These are phyloP conservation scores for Yamadazyma blattariae DNA, from an alignment of 1,139 yeast genomes.

Conservation along the genomic window DNA sequence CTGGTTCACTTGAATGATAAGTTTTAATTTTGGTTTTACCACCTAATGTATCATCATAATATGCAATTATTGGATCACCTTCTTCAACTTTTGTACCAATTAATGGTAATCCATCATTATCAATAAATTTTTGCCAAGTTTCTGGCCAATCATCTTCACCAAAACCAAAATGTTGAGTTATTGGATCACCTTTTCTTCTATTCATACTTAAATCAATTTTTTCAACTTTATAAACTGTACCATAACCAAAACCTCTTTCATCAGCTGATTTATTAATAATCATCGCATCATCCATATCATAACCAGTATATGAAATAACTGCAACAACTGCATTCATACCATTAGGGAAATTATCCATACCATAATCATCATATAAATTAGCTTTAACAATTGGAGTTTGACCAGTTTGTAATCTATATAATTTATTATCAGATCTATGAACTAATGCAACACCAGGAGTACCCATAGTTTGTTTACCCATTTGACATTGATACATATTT, in stretches of 20 bases:
- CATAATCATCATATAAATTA: constrained; percentile 88
- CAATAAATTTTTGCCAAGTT: constrained; percentile 83
- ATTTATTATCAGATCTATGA: constrained; percentile 92
- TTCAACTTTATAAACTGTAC: constrained; percentile 93
- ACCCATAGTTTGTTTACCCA: constrained; percentile 99
- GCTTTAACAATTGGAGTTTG: constrained; percentile 98
- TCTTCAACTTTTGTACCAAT: constrained; percentile 87
- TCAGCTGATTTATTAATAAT: constrained; percentile 94
- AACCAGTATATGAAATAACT: constrained; percentile 96
- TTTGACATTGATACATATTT: constrained; percentile 99
- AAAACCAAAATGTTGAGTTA: constrained; percentile 91
- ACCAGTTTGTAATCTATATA: constrained; percentile 89
- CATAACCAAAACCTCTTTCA: constrained; percentile 97
- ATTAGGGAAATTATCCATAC: constrained; percentile 97
- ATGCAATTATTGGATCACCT: constrained; percentile 96
- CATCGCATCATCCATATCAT: constrained; percentile 99
- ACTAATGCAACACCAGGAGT: constrained; percentile 95
- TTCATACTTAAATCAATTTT: constrained; percentile 77
- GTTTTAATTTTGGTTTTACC: constrained; percentile 92
- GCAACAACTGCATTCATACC: constrained; percentile 99
- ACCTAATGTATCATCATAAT: constrained; percentile 73
- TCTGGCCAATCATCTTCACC: constrained; percentile 93
- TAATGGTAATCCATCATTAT: constrained; percentile 89
- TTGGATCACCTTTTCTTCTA: constrained; percentile 91
- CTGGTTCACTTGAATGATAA: constrained; percentile 93